Evolutionary conservation across 768 basidiomycete species (phyloP), one percentile per base, ranked within the genome.

Genomic region (Russula earlei): DNA sequence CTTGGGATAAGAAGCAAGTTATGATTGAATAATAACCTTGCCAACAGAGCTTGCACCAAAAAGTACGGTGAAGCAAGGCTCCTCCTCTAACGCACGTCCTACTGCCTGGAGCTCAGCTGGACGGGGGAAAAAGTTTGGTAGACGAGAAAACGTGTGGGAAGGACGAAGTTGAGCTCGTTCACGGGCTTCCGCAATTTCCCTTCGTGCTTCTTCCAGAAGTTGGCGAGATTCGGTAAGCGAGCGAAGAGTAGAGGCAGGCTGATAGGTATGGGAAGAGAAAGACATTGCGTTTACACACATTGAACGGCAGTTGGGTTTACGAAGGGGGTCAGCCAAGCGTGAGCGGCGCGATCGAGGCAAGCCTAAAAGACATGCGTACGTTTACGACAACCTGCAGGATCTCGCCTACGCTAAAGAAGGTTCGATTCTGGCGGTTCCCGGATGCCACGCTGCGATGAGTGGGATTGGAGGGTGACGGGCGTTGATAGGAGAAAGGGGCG

Each of bases 21-120:
- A 33, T 27, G 14, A 22, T 25, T 10, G 34, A 8, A 36, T 14
- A 4, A 34, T 19, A 41, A 81, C 87, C 81, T 91, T 91, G 57
- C 90, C 89, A 2, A 85, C 85, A 9, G 84, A 83, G 58, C 85
- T 86, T 29, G 87, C 85, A 4, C 89, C 89, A 55, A 87, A 89
- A 8, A 91, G 71, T 8, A 91, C 75, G 0, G 86, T 90, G 64
- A 91, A 91, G 1, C 85, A 80, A 5, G 89, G 87, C 33, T 88
- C 84, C 9, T 75, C 80, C 52, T 81, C 81, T 25, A 91, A 68
- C 3, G 76, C 74, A 52, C 82, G 78, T 64, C 85, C 82, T 34
- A 92, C 72, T 17, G 81, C 79, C 56, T 75, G 75, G 46, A 80
- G 70, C 68, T 92, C 89, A 15, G 78, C 76, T 42, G 77, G 81